Base-by-base conservation (phyloP, 495 filamentous ascomycete genomes). In the Penicillium angulare region DNA sequence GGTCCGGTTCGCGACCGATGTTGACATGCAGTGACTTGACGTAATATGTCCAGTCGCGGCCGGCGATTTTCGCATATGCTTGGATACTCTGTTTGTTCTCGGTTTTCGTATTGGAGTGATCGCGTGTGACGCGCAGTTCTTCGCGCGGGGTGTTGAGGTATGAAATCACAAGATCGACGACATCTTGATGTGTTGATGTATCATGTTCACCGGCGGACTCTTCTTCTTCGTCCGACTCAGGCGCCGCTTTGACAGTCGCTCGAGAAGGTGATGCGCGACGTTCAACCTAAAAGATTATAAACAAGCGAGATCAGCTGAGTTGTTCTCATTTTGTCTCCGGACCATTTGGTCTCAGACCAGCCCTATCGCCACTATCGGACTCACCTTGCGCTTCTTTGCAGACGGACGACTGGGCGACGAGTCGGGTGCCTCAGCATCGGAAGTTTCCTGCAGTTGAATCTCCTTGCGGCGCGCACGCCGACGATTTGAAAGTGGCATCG, bases 41-140 rank as follows among this genome's bases (percentile, higher is more conserved):
- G 66, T 91, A 97, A 69, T 89, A 98, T 8, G 92, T 96, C 93
- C 93, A 98, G 60, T 90, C 86, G 47, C 83, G 80, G 27, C 91
- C 93, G 31, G 90, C 85, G 52, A 98, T 87, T 70, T 96, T 96
- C 13, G 93, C 93, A 67, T 92, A 98, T 16, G 95, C 93, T 59
- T 86, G 83, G 56, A 91, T 86, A 22, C 85, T 86, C 47, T 86
- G 79, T 32, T 75, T 77, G 46, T 85, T 85, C 53, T 88, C 83
- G 43, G 78, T 76, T 64, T 86, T 85, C 53, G 86, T 82, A 48
- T 89, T 95, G 39, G 85, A 77, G 62, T 88, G 83, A 55, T 95
- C 86, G 56, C 76, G 78, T 52, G 83, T 82, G 10, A 88, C 92
- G 56, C 86, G 82, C 22, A 86, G 77, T 26, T 77, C 73, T 27